A percentile compares a stretch with the other conserved stretches of the same genome.
These are phyloP conservation scores for Aureobasidium sp. DNA, from an alignment of 2,329 filamentous ascomycete genomes.

Conservation along the genomic window DNA sequence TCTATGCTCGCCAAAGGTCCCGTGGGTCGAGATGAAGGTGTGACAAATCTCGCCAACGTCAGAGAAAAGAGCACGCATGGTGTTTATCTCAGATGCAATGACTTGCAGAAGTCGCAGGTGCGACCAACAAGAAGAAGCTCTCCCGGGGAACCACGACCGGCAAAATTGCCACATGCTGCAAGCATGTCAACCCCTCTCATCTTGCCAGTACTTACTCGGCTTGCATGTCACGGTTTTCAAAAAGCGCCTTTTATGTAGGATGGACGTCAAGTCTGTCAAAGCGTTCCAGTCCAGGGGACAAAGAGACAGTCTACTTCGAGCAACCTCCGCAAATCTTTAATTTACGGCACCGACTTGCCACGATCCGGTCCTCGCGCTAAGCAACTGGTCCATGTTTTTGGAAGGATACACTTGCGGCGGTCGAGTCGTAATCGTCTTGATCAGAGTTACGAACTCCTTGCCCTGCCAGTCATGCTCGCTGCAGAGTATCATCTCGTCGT, in stretches of 20 bases:
- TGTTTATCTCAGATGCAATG: conserved; percentile 5
- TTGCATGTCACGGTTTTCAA: neutral
- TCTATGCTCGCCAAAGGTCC: neutral
- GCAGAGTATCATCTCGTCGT: neutral
- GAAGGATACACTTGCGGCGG: no score
- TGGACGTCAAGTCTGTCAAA: conserved; percentile 5
- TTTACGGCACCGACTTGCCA: conserved; percentile 3
- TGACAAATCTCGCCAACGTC: conserved; percentile 14
- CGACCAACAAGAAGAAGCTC: neutral
- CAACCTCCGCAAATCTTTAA: conserved; percentile 9
- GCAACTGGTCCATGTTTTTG: neutral
- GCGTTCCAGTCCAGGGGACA: conserved; percentile 5
- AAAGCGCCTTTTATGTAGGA: neutral
- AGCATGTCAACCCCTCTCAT: neutral
- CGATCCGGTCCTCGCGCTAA: conserved; percentile 3
- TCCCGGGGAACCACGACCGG: conserved; percentile 5
- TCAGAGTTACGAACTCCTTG: neutral
- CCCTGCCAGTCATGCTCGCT: neutral
- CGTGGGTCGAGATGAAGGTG: neutral
- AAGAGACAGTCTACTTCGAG: neutral
- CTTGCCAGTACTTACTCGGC: neutral
- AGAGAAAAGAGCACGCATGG: neutral
- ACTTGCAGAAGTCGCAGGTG: conserved; percentile 7
- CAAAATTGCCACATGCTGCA: neutral
- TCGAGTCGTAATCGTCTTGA: no score